Evolutionary conservation across 2,329 filamentous ascomycete species (phyloP).

Genomic region (Magnaporthales sp.): DNA sequence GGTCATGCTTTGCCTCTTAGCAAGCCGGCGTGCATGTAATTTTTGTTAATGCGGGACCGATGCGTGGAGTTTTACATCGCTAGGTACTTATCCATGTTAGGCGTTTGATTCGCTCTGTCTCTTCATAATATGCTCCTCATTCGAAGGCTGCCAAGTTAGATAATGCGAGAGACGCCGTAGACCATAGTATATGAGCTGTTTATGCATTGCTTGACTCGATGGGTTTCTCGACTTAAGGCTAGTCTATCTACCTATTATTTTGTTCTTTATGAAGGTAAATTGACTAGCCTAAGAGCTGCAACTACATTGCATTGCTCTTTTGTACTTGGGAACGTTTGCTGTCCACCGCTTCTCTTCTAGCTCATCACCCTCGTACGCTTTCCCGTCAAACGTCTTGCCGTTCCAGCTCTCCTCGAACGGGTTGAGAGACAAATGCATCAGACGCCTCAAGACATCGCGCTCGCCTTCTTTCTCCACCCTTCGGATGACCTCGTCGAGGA

Average conservation of each 20-base stretch:
- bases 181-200: background rate
- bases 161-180: background rate
- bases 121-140: background rate
- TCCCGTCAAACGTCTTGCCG: constrained; percentile 35
- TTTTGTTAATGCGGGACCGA: background rate
- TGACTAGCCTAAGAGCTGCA: constrained; percentile 66
- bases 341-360: constrained; percentile 77
- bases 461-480: constrained; percentile 80
- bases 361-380: constrained; percentile 47
- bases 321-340: constrained; percentile 71
- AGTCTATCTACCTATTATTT: no score
- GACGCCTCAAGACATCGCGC: constrained; percentile 63
- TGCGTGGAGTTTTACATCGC: background rate
- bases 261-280: background rate
- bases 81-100: background rate
- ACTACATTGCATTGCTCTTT: constrained; percentile 84
- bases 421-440: constrained; percentile 75
- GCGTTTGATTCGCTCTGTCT: background rate
- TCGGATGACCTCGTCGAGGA: constrained; percentile 86
- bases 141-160: background rate
- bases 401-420: constrained; percentile 79
- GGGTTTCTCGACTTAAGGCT: background rate
- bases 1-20: background rate
- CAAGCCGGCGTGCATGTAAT: background rate
- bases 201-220: background rate